Evolutionary conservation across 192 early-diverging fungal genomes (phyloP).

Genomic region (Chytriomyces sp.): DNA sequence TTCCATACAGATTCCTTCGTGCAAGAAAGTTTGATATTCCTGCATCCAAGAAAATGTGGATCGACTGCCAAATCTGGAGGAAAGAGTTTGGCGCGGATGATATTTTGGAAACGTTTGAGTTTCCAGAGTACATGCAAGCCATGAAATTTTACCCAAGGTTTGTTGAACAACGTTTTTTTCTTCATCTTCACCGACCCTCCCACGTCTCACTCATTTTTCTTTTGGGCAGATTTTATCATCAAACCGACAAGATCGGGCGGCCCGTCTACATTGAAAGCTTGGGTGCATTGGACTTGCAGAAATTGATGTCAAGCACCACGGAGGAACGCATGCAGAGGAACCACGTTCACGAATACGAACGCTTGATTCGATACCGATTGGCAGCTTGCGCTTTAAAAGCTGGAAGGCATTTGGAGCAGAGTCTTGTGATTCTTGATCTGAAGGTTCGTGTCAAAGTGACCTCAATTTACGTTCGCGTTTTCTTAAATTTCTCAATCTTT

Average conservation of each 20-base stretch:
- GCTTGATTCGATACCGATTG: conserved; percentile 70
- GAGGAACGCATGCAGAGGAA: conserved; percentile 74
- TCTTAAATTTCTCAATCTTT: not conserved
- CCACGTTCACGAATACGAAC: conserved; percentile 77
- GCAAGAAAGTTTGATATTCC: conserved; percentile 73
- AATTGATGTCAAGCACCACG: conserved; percentile 68
- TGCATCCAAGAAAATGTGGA: conserved; percentile 74
- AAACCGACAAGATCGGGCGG: conserved; percentile 86
- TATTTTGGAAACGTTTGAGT: conserved; percentile 60
- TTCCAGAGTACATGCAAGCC: conserved; percentile 67
- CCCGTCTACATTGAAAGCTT: conserved; percentile 92
- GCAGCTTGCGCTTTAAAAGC: conserved; percentile 74
- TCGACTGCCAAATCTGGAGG: conserved; percentile 70
- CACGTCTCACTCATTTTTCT: not conserved
- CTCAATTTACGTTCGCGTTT: not conserved
- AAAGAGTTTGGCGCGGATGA: conserved; percentile 65
- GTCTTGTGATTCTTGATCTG: conserved; percentile 90
- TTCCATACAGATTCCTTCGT: conserved; percentile 59
- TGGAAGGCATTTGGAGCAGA: conserved; percentile 76
- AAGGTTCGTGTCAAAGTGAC: conserved; percentile 39
- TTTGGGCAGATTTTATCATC: conserved; percentile 76
- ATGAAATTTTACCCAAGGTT: conserved; percentile 65
- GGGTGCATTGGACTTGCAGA: conserved; percentile 69
- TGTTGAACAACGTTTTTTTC: not conserved
- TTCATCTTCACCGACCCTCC: no score